Base-by-base conservation (phyloP, 306 rosid genomes). In the Begonia loranthoides region DNA sequence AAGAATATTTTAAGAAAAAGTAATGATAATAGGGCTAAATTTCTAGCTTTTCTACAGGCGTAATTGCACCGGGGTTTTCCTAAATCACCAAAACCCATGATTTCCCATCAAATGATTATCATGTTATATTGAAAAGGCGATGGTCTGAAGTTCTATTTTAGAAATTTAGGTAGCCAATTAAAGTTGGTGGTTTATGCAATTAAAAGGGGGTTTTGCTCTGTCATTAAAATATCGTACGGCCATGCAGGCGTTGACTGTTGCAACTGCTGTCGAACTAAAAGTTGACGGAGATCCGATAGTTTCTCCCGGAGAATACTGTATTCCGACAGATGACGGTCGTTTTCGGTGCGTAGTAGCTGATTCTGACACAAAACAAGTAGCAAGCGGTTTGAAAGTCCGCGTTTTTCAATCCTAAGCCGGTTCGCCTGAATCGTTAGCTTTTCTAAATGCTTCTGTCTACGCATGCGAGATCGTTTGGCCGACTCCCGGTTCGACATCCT, bases 401-500 rank as follows among this genome's bases (percentile, higher is more conserved):
- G 82, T 76, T 90, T 90, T 60, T 80, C 79, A 28, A 69, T 19
- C 53, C 72, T 69, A 57, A 80, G 75, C 73, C 58, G 59, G 84
- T 66, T 90, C 76, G 63, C 55, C 79, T 74, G 78, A 73, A 59
- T 83, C 79, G 87, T 63, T 71, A 86, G 61, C 66, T 90, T 83
- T 64, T 90, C 94, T 58, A 90, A 49, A 49, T 86, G 94, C 68
- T 78, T 76, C 62, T 90, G 93, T 70, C 86, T 90, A 9, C 99
- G 73, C 88, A 83, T 69, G 15, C 99, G 76, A 3, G 99, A 90
- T 59, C 99, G 74, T 66, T 88, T 59, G 9, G 99, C 99, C 6
- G 99, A 90, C 55, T 90, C 93, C 71, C 99, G 77, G 81, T 86
- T 90, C 45, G 99, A 90, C 62, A 74, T 63, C 96, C 78, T 86